Conservation (phyloP, 2,329 filamentous ascomycete species). For the Plectosphaerella sp. region DNA sequence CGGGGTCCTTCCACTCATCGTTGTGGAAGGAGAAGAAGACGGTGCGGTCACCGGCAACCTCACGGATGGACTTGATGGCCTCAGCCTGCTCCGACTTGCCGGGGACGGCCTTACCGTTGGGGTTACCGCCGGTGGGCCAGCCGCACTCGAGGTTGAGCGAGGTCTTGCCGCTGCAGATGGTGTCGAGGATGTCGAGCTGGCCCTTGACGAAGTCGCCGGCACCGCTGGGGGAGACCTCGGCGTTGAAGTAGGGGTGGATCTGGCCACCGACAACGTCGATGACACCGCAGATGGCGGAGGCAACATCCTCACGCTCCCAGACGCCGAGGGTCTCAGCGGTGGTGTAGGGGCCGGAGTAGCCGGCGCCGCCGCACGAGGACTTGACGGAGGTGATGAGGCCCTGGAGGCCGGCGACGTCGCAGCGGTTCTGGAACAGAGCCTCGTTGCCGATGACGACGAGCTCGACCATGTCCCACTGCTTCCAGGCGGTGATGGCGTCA, state of each 20-base stretch:
- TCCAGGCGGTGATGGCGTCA: constrained; percentile 66
- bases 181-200: constrained; percentile 66
- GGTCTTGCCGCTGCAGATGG: constrained; percentile 65
- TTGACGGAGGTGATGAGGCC: constrained; percentile 66
- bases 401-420: constrained; percentile 59
- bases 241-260: constrained; percentile 94
- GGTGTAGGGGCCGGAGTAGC: constrained; percentile 72
- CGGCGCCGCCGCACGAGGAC: constrained; percentile 53
- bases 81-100: constrained; percentile 60
- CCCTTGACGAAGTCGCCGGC: constrained; percentile 73
- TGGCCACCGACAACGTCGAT: constrained; percentile 81
- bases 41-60: constrained; percentile 60
- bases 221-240: constrained; percentile 51
- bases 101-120: constrained; percentile 71
- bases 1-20: constrained; percentile 76
- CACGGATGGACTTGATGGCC: constrained; percentile 69
- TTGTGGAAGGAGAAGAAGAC: constrained; percentile 80
- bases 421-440: constrained; percentile 72
- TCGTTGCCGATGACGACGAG: constrained; percentile 90
- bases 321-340: constrained; percentile 82
- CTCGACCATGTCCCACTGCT: constrained; percentile 65
- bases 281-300: constrained; percentile 59
- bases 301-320: constrained; percentile 61
- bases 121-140: constrained; percentile 69
- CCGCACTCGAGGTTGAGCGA: constrained; percentile 86